Conservation (phyloP, 139 green algal genomes). For the Deuterostichococcus epilithicus region DNA sequence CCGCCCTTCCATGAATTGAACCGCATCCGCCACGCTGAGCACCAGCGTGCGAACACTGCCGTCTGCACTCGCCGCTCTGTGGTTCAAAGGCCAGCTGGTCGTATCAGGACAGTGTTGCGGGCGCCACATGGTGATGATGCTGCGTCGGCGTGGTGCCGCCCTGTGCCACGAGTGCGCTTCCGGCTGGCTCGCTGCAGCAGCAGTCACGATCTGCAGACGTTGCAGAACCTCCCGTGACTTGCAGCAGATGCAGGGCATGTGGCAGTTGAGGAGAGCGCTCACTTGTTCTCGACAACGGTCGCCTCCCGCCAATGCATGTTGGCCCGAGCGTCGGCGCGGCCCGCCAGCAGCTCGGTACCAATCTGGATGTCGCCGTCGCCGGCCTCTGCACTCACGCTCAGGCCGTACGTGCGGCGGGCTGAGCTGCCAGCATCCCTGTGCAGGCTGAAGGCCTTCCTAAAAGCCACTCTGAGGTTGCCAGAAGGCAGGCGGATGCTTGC, state of each 20-base stretch:
- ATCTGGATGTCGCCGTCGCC: not conserved
- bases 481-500: not conserved
- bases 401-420: not conserved
- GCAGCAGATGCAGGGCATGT: not conserved
- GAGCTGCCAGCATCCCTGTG: too few relatives aligned
- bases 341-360: not conserved
- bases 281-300: conserved; percentile 46
- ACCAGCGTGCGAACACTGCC: conserved; percentile 35
- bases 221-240: not conserved
- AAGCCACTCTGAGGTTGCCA: not conserved
- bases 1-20: conserved; percentile 60
- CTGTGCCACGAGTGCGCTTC: too few relatives aligned
- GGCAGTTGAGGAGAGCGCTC: too few relatives aligned
- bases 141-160: too few relatives aligned
- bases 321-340: not conserved
- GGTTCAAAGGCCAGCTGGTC: not conserved
- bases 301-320: conserved; percentile 22
- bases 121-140: too few relatives aligned
- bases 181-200: too few relatives aligned
- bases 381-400: not conserved
- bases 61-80: conserved; percentile 34
- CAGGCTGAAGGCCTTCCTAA: not conserved
- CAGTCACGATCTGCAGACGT: not conserved
- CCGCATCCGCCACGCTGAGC: conserved; percentile 38
- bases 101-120: not conserved